Percentiles rank a stretch among this genome's conserved stretches.
These are phyloP conservation scores for Holtermannia corniformis DNA, from an alignment of 768 basidiomycete genomes.

Conservation along the genomic window DNA sequence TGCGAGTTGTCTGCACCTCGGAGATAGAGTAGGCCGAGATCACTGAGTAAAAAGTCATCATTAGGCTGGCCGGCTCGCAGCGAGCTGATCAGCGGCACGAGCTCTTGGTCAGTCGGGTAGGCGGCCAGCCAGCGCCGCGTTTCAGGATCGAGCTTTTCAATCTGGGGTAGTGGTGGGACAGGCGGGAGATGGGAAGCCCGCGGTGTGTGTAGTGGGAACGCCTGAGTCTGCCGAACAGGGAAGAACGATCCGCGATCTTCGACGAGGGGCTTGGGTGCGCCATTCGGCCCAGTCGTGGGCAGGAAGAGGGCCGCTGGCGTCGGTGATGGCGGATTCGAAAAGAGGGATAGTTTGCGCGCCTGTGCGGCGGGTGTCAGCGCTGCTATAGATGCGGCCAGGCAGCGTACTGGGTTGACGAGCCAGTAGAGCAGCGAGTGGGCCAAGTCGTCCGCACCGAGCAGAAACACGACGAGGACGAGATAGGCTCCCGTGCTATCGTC, in stretches of 20 bases:
- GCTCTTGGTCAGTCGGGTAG: slow-evolving; percentile 24
- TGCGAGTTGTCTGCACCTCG: slow-evolving; percentile 10
- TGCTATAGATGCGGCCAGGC: not conserved
- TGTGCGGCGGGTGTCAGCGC: not conserved
- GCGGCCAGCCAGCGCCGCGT: slow-evolving; percentile 25
- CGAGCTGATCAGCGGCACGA: slow-evolving; percentile 18
- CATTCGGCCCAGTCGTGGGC: slow-evolving; percentile 5
- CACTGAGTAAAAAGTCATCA: slow-evolving; percentile 29
- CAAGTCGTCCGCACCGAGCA: not conserved
- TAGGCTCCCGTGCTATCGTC: too few species aligned
- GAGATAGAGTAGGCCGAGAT: slow-evolving; percentile 31
- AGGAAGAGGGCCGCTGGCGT: slow-evolving; percentile 25
- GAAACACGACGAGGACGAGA: not conserved
- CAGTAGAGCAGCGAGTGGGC: not conserved
- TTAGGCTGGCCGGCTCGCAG: slow-evolving; percentile 12
- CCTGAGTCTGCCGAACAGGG: not conserved
- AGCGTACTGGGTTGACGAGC: not conserved
- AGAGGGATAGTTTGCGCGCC: not conserved
- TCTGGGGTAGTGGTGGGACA: not conserved
- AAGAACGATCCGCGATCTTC: not conserved
- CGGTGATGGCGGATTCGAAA: slow-evolving; percentile 24
- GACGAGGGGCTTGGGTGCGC: not conserved
- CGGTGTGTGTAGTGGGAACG: not conserved
- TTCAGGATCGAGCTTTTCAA: slow-evolving; percentile 21
- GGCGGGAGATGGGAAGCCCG: too few species aligned